phyloP scores from a whole-genome alignment of 495 filamentous ascomycete species.

The Aspergillus biplanus region DNA sequence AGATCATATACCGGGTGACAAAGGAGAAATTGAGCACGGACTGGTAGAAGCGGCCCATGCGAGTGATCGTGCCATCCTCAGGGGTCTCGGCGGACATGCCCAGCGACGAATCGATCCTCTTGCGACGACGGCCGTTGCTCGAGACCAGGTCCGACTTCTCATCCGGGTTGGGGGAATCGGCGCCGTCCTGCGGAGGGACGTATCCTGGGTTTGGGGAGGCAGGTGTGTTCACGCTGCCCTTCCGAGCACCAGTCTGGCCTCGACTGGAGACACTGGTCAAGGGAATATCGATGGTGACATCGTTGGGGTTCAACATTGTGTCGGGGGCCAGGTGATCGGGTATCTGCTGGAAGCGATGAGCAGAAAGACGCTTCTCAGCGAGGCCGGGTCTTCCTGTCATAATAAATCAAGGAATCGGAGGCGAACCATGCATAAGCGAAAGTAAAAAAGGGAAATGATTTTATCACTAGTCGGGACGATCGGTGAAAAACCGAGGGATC shows the following conservation, averaged over 20 bases:
- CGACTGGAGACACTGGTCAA: slow-evolving; percentile 48
- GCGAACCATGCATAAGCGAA: slow-evolving; percentile 12
- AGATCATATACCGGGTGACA: slow-evolving; percentile 86
- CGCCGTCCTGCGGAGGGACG: slow-evolving; percentile 9
- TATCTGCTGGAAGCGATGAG: slow-evolving; percentile 53
- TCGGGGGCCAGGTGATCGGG: slow-evolving; percentile 39
- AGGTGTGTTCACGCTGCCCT: slow-evolving; percentile 33
- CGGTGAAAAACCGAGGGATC: background rate
- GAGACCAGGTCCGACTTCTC: slow-evolving; percentile 61
- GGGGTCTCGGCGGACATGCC: slow-evolving; percentile 50
- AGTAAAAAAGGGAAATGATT: slow-evolving; percentile 16
- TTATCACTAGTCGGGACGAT: background rate
- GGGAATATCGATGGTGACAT: slow-evolving; percentile 64
- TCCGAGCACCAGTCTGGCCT: slow-evolving; percentile 48
- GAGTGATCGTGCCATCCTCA: slow-evolving; percentile 67
- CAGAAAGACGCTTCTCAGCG: slow-evolving; percentile 42
- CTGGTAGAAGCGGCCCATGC: slow-evolving; percentile 85
- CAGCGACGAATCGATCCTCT: slow-evolving; percentile 53
- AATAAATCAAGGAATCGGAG: background rate
- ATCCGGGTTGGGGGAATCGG: slow-evolving; percentile 19
- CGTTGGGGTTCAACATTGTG: slow-evolving; percentile 52
- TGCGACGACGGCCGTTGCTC: slow-evolving; percentile 50
- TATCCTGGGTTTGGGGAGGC: slow-evolving; percentile 27
- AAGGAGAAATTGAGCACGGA: slow-evolving; percentile 84
- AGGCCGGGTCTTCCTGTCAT: slow-evolving; percentile 43